Percentiles rank a stretch among this genome's conserved stretches.
Conservation (phyloP, 2,329 filamentous ascomycete species). For the Stenocarpella maydis region DNA sequence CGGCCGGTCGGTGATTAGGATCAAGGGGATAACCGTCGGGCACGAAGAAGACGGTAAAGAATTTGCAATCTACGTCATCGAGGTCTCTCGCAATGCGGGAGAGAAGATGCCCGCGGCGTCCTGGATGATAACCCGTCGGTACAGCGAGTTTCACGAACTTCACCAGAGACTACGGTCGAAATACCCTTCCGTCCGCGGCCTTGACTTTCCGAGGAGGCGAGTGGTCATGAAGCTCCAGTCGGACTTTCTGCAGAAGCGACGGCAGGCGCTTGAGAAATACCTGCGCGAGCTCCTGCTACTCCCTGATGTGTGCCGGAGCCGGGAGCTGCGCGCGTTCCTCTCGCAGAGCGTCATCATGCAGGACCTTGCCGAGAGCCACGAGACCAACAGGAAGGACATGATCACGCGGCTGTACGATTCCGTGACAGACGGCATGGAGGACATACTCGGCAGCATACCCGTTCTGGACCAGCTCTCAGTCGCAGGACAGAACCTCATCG, state of each 20-base stretch:
- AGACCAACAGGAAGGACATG: constrained; percentile 80
- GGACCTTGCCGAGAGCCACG: constrained; percentile 63
- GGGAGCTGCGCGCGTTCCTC: constrained; percentile 90
- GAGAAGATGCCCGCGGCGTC: constrained; percentile 97
- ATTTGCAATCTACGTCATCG: constrained; percentile 91
- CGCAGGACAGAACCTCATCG: constrained; percentile 89
- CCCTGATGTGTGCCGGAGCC: constrained; percentile 92
- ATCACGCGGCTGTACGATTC: constrained; percentile 96
- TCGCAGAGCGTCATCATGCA: constrained; percentile 84
- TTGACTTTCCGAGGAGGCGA: constrained; percentile 91
- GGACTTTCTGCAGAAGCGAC: constrained; percentile 92
- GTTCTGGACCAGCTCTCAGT: constrained; percentile 93
- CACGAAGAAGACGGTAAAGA: constrained; percentile 92
- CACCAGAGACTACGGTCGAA: constrained; percentile 86
- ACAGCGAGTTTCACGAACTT: constrained; percentile 96
- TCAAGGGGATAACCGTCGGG: constrained; percentile 92
- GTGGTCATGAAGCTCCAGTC: constrained; percentile 97
- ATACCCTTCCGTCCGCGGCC: constrained; percentile 85
- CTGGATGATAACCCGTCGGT: constrained; percentile 91
- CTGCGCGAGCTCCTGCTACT: constrained; percentile 81
- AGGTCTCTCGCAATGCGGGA: constrained; percentile 88
- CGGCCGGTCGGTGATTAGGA: constrained; percentile 86
- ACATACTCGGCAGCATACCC: constrained; percentile 94
- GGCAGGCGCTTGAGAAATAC: constrained; percentile 85
- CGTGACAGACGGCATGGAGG: constrained; percentile 97